Base-by-base conservation (phyloP, 2,329 filamentous ascomycete genomes). In the Exophiala viscosa region DNA sequence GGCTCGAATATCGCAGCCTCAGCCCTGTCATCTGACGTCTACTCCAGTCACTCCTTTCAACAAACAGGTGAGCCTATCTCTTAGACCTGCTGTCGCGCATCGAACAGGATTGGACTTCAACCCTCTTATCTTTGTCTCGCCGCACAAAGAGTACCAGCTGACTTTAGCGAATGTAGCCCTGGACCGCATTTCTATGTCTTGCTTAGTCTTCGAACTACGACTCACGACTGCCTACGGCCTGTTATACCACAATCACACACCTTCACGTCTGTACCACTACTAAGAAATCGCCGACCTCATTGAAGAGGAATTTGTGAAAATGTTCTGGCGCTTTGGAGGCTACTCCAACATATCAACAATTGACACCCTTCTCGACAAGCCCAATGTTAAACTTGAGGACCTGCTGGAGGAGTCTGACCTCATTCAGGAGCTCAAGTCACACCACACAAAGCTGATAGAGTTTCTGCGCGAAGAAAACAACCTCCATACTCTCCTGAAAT, bases 271-370 rank as follows among this genome's bases (percentile, higher is more conserved):
- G 54, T 50, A 52, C 48, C 48, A 54, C 54, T 47, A 54, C 48
- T 50, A 53, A 54, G 45, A 50, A 17, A 17, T 33, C 23, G n/a
- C 32, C 42, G 41, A 28, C 51, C 48, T 48, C 51, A 18, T 46
- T 35, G 36, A 40, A 34, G 14, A 45, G 9, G 31, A 28, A 35
- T 5, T 33, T 41, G 45, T 66, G 85, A 92, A 73, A 78, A 99
- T 99, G 93, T 99, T 99, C 76, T 99, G 93, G 93, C 87, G 92
- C 76, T 99, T 97, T 81, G 92, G 93, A 81, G 90, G 90, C 69
- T 97, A 97, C 81, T 89, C 91, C 79, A 95, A 90, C 80, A 87
- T 96, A 74, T 96, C 92, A 66, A 87, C 91, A 68, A 90, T 99
- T 73, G 93, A 97, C 74, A 90, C 86, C 64, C 88, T 99, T 67